phyloP scores from a whole-genome alignment of 2,329 filamentous ascomycete species.

The Fusarium beomiforme region DNA sequence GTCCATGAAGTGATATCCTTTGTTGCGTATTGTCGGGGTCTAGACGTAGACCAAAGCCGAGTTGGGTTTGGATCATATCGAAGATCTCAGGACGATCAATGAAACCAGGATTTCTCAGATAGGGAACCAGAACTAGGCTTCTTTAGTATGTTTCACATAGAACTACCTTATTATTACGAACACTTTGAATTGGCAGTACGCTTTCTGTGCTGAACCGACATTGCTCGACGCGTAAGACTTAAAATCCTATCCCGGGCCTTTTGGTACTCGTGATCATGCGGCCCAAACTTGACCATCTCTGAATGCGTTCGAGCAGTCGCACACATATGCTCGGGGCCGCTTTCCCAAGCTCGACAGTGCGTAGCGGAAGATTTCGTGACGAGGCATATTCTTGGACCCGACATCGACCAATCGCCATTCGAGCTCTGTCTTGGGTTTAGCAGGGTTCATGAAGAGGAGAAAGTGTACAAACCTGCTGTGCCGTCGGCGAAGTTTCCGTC shows the following conservation, averaged over 20 bases:
- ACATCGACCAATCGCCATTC: neutral
- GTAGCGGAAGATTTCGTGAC: neutral
- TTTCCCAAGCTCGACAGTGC: neutral
- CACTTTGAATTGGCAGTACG: too few species aligned
- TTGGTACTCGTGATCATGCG: neutral
- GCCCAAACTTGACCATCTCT: neutral
- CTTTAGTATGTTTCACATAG: too few species aligned
- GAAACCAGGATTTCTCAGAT: constrained; percentile 12
- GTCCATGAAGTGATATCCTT: constrained; percentile 3
- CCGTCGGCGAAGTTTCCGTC: neutral
- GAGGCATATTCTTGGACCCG: too few species aligned
- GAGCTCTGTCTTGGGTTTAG: neutral
- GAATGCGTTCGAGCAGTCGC: neutral
- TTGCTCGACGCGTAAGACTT: neutral
- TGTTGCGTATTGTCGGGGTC: neutral
- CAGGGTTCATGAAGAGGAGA: neutral
- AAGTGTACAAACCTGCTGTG: neutral
- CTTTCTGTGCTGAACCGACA: too few species aligned
- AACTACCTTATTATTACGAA: too few species aligned
- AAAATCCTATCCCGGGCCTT: neutral
- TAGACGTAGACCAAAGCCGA: neutral
- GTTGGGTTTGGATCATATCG: neutral
- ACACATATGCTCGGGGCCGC: neutral
- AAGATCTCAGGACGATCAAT: constrained; percentile 2
- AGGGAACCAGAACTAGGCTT: constrained; percentile 12